Evolutionary conservation across 306 rosid species (phyloP), one percentile per base, ranked within the genome.

Genomic region (Cicer chorassanicum): DNA sequence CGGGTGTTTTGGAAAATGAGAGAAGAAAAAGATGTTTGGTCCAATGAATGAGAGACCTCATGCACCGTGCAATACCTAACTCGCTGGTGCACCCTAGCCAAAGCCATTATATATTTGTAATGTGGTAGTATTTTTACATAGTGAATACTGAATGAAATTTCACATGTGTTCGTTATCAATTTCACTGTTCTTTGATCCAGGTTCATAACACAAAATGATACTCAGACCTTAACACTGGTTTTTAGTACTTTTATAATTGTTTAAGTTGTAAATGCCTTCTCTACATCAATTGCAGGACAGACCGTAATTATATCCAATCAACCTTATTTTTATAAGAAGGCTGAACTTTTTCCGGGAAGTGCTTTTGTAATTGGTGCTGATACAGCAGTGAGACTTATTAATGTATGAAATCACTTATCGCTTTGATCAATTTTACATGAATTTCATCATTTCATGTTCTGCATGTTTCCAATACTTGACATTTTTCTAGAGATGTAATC

Each of bases 311-410:
- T 94, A 81, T 94, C 98, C 72, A 94, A 82, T 82, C 93, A 91
- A 73, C 97, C 97, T 51, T 91, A 64, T 68, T 91, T 94, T 75
- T 90, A 91, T 62, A 90, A 91, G 89, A 94, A 91, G 88, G 96
- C 95, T 40, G 96, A 91, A 80, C 84, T 90, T 61, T 94, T 91
- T 82, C 97, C 96, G 6, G 96, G 96, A 77, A 90, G 95, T 87
- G 91, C 93, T 46, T 94, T 94, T 84, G 96, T 94, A 77, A 88
- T 91, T 82, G 97, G 98, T 15, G 95, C 85, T 43, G 98, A 94
- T 83, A 94, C 98, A 40, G 97, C 86, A 81, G 93, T 75, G 76
- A 88, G 98, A 88, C 84, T 91, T 74, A 78, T 91, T 44, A 68
- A 91, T 78, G 97, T 94, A 94, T 41, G 97, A 10, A 68, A 60